These are phyloP conservation scores for Plasmodium relictum DNA, from an alignment of 169 alveolate genomes.

Conservation along the genomic window DNA sequence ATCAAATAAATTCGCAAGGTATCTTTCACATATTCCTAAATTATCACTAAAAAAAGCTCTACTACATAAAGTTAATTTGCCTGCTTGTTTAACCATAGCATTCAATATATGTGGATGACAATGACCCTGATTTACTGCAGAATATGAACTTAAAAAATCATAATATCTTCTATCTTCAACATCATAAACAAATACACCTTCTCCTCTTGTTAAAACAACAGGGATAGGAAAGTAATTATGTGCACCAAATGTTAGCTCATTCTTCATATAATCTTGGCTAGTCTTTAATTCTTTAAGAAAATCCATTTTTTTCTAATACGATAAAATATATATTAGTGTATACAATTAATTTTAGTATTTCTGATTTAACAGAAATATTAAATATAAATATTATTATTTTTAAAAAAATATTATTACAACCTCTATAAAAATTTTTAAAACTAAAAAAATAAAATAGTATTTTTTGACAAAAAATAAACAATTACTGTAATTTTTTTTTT, in stretches of 20 bases:
- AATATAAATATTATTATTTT: too few relatives aligned
- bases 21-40: slow-evolving; percentile 88
- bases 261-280: slow-evolving; percentile 77
- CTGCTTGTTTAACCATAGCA: slow-evolving; percentile 90
- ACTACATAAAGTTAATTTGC: slow-evolving; percentile 88
- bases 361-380: too few relatives aligned
- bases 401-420: too few relatives aligned
- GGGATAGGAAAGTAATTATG: slow-evolving; percentile 94
- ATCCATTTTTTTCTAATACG: slow-evolving; percentile 28
- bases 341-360: too few relatives aligned
- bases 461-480: too few relatives aligned
- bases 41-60: slow-evolving; percentile 92
- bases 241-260: slow-evolving; percentile 87
- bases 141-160: slow-evolving; percentile 93
- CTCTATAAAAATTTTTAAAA: too few relatives aligned
- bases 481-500: too few relatives aligned
- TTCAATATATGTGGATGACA: slow-evolving; percentile 93
- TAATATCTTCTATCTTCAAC: slow-evolving; percentile 90
- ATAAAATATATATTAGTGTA: too few relatives aligned
- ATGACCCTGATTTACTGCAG: slow-evolving; percentile 92
- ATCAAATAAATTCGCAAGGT: slow-evolving; percentile 88
- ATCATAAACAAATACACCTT: slow-evolving; percentile 83
- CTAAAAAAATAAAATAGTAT: too few relatives aligned
- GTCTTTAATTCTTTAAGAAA: slow-evolving; percentile 54
- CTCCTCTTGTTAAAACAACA: slow-evolving; percentile 90